phyloP scores from a whole-genome alignment of 805 yeast genomes.

The Schizosaccharomyces octosporus region DNA sequence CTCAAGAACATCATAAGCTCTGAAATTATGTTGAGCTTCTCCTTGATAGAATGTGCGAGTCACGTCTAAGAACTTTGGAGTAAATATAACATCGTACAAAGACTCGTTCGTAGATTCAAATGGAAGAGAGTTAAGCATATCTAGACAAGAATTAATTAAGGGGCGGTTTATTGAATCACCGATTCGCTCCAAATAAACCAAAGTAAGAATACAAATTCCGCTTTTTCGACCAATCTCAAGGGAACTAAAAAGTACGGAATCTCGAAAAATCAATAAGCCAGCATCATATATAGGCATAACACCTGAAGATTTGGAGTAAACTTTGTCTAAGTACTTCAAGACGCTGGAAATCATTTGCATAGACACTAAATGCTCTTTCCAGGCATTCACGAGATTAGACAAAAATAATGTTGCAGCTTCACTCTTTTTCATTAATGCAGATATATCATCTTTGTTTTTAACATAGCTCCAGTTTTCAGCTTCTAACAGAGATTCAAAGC shows the following conservation, averaged over 20 bases:
- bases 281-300: conserved; percentile 44
- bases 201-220: conserved; percentile 25
- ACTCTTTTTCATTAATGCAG: neutral
- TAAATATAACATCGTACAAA: conserved; percentile 40
- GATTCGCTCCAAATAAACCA: conserved; percentile 31
- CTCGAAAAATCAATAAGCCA: conserved; percentile 45
- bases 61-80: conserved; percentile 31
- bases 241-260: conserved; percentile 27
- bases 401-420: conserved; percentile 1
- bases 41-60: conserved; percentile 31
- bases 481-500: neutral
- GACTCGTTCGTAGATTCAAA: conserved; percentile 26
- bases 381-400: conserved; percentile 18
- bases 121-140: conserved; percentile 44
- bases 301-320: conserved; percentile 45
- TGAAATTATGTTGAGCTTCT: conserved; percentile 22
- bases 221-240: conserved; percentile 26
- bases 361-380: conserved; percentile 49
- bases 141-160: conserved; percentile 33
- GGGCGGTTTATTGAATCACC: conserved; percentile 33
- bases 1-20: conserved; percentile 23
- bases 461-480: neutral
- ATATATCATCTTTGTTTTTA: neutral
- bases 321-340: conserved; percentile 65
- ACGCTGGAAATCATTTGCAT: conserved; percentile 68